Evolutionary conservation across 108 stramenopile species (phyloP).

Genomic region (Cyclotella kingstonii): DNA sequence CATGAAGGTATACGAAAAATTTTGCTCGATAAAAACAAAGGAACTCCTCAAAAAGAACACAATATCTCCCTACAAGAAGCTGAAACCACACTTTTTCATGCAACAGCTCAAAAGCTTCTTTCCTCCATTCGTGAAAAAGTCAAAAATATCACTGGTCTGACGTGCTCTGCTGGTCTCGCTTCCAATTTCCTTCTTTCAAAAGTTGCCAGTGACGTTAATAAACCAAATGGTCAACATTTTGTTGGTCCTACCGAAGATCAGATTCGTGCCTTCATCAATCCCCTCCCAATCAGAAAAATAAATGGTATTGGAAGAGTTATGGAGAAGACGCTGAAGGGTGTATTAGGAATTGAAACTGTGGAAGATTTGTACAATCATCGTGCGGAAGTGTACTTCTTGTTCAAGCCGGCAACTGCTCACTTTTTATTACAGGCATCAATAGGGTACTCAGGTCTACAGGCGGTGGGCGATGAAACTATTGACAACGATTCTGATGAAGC

Average conservation of each 20-base stretch:
- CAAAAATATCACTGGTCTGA: constrained; percentile 69
- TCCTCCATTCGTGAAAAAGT: constrained; percentile 78
- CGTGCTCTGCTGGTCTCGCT: constrained; percentile 92
- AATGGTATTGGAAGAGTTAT: constrained; percentile 93
- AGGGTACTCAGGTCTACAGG: constrained; percentile 50
- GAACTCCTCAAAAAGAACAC: neutral
- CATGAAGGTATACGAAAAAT: constrained; percentile 44
- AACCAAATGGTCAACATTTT: constrained; percentile 94
- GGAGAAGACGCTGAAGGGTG: constrained; percentile 75
- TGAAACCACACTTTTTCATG: too few species aligned
- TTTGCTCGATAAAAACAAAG: constrained; percentile 1
- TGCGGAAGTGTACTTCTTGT: constrained; percentile 61
- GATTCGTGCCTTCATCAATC: constrained; percentile 71
- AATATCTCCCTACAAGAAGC: too few species aligned
- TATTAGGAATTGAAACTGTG: constrained; percentile 74
- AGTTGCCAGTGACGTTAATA: constrained; percentile 77
- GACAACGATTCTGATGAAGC: constrained; percentile 16
- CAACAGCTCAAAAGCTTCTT: constrained; percentile 34
- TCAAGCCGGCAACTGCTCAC: constrained; percentile 57
- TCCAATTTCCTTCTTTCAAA: constrained; percentile 91
- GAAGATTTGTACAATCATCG: constrained; percentile 74
- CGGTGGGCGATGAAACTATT: constrained; percentile 14
- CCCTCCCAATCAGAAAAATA: constrained; percentile 75
- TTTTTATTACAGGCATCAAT: constrained; percentile 77
- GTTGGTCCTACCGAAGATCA: constrained; percentile 59